phyloP scores from a whole-genome alignment of 2,329 filamentous ascomycete genomes.

The Fusarium sp. region DNA sequence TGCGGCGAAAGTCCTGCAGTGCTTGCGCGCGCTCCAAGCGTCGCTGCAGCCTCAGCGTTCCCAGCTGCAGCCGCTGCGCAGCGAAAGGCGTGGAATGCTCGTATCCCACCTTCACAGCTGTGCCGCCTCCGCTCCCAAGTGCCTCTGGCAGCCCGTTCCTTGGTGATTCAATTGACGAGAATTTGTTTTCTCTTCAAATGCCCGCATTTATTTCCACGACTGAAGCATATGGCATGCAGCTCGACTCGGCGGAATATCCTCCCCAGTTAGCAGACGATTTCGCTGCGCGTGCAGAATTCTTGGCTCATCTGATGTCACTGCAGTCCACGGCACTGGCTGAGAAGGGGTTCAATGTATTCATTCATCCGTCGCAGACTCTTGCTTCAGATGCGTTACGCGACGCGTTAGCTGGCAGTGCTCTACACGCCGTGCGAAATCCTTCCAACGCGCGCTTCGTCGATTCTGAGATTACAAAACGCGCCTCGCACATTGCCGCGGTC shows the following conservation, averaged over 20 bases:
- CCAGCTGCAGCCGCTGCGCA: neutral
- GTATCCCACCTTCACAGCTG: neutral
- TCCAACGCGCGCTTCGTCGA: neutral
- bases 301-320: neutral
- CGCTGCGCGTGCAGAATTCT: neutral
- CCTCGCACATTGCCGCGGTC: neutral
- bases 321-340: neutral
- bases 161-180: neutral
- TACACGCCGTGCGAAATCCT: neutral
- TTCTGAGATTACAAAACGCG: neutral
- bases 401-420: neutral
- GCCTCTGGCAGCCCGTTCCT: neutral
- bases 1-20: neutral
- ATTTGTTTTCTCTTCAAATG: neutral
- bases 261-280: neutral
- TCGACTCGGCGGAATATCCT: neutral
- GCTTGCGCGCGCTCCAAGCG: neutral
- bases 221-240: neutral
- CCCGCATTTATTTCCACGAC: fast-evolving
- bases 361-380: neutral
- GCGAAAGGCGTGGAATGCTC: neutral
- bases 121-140: neutral
- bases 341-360: neutral
- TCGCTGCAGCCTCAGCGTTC: neutral
- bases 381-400: neutral